These are phyloP conservation scores for Phytophthora cactorum DNA, from an alignment of 352 stramenopile species.

Conservation along the genomic window DNA sequence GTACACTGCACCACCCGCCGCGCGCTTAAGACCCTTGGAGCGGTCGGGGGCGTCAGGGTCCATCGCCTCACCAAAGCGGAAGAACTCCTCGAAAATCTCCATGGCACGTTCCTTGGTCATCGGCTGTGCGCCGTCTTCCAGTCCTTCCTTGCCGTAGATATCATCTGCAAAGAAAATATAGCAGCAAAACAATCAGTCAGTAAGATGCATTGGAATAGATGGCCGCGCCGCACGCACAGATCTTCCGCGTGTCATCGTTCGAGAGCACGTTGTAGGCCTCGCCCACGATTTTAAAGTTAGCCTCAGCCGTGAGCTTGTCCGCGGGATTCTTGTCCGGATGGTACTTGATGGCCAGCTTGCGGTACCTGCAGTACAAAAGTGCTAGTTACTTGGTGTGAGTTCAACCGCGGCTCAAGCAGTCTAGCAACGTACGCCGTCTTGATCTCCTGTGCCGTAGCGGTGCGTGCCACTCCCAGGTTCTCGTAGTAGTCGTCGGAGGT, in stretches of 20 bases:
- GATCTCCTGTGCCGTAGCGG: constrained; percentile 79
- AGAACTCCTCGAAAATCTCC: constrained; percentile 89
- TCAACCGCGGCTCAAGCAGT: background rate
- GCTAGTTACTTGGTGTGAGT: background rate
- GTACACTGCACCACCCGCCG: constrained; percentile 81
- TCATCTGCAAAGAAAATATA: constrained; percentile 68
- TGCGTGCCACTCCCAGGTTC: constrained; percentile 78
- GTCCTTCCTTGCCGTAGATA: constrained; percentile 89
- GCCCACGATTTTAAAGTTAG: constrained; percentile 95
- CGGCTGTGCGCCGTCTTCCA: constrained; percentile 83
- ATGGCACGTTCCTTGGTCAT: constrained; percentile 87
- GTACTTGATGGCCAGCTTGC: constrained; percentile 93
- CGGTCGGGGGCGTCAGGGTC: constrained; percentile 80
- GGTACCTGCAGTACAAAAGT: constrained; percentile 61
- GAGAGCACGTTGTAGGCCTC: constrained; percentile 95
- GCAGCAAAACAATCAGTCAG: constrained; percentile 19
- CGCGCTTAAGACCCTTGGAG: constrained; percentile 80
- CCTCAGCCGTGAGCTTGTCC: constrained; percentile 83
- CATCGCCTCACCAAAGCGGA: constrained; percentile 86
- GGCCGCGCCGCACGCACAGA: constrained; percentile 62
- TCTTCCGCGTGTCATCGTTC: constrained; percentile 89
- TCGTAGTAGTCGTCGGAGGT: constrained; percentile 86
- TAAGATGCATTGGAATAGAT: constrained; percentile 2
- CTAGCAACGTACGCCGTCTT: constrained; percentile 77
- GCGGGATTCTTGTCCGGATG: constrained; percentile 93